Percentiles rank a stretch among this genome's conserved stretches.
phyloP scores from a whole-genome alignment of 2,329 filamentous ascomycete genomes.

The Alternaria arborescens region DNA sequence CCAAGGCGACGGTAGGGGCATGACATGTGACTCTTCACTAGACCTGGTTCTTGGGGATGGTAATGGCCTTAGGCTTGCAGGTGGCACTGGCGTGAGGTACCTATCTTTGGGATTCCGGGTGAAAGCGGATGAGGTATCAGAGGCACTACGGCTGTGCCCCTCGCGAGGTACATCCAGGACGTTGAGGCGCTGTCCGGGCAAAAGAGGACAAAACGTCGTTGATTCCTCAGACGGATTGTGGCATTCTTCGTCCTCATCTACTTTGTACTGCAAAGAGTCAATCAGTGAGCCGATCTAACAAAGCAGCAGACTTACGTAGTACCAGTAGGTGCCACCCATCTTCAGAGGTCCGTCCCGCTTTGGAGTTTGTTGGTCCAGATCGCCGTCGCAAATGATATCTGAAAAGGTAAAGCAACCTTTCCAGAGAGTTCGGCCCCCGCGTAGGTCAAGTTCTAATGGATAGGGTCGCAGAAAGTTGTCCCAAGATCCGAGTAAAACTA shows the following conservation, averaged over 20 bases:
- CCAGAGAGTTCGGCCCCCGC: conserved; percentile 80
- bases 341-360: conserved; percentile 81
- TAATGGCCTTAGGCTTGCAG: conserved; percentile 44
- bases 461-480: conserved; percentile 88
- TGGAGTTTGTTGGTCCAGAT: conserved; percentile 59
- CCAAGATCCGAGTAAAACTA: conserved; percentile 90
- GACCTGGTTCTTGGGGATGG: conserved; percentile 30
- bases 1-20: conserved; percentile 32
- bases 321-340: conserved; percentile 95
- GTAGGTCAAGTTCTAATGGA: conserved; percentile 79
- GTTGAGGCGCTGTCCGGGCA: conserved; percentile 89
- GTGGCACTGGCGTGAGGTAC: conserved; percentile 72
- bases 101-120: conserved; percentile 83
- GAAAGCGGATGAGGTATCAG: conserved; percentile 71
- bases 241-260: conserved; percentile 81
- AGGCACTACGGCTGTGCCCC: conserved; percentile 67
- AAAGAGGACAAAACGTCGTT: conserved; percentile 81
- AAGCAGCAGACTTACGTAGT: conserved; percentile 73
- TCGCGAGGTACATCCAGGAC: conserved; percentile 82
- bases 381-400: conserved; percentile 83
- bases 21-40: conserved; percentile 26
- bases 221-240: conserved; percentile 76
- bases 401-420: conserved; percentile 86
- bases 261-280: conserved; percentile 71
- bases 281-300: conserved; percentile 2